These are phyloP conservation scores for Saccharomycopsis sp. DNA, from an alignment of 805 yeast species.

Conservation along the genomic window DNA sequence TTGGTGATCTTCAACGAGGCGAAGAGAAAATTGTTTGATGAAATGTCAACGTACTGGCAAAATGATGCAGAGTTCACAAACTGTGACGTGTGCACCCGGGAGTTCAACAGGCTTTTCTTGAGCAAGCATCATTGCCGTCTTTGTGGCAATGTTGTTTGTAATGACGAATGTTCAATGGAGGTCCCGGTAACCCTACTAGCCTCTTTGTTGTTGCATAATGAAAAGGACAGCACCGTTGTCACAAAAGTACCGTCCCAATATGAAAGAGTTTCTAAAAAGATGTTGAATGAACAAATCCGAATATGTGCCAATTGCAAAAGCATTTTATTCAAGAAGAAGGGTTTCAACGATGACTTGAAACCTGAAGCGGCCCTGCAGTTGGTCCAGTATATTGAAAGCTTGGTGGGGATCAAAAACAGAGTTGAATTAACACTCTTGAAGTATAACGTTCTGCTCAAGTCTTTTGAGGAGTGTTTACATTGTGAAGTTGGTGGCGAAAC, in stretches of 20 bases:
- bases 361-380: slow-evolving; percentile 25
- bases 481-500: slow-evolving; percentile 1
- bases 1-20: slow-evolving; percentile 25
- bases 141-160: slow-evolving; percentile 82
- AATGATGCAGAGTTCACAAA: slow-evolving; percentile 36
- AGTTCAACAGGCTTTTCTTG: slow-evolving; percentile 40
- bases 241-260: too few relatives aligned
- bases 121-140: slow-evolving; percentile 88
- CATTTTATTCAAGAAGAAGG: slow-evolving; percentile 47
- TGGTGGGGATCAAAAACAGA: slow-evolving; percentile 23
- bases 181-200: slow-evolving; percentile 38
- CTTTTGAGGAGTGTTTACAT: background rate
- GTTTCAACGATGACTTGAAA: too few relatives aligned
- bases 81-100: slow-evolving; percentile 57
- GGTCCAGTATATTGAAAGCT: slow-evolving; percentile 18
- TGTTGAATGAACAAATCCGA: slow-evolving; percentile 32
- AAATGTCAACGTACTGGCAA: slow-evolving; percentile 53
- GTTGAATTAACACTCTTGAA: slow-evolving; percentile 20
- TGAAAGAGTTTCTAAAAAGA: background rate
- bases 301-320: slow-evolving; percentile 66
- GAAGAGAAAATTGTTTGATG: slow-evolving; percentile 25
- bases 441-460: slow-evolving; percentile 10
- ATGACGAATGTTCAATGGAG: slow-evolving; percentile 65
- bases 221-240: background rate
- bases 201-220: too few relatives aligned